A percentile compares a stretch with the other conserved stretches of the same genome.
These are phyloP conservation scores for Leptodermis oblonga DNA, from an alignment of 257 asterid species.

Conservation along the genomic window DNA sequence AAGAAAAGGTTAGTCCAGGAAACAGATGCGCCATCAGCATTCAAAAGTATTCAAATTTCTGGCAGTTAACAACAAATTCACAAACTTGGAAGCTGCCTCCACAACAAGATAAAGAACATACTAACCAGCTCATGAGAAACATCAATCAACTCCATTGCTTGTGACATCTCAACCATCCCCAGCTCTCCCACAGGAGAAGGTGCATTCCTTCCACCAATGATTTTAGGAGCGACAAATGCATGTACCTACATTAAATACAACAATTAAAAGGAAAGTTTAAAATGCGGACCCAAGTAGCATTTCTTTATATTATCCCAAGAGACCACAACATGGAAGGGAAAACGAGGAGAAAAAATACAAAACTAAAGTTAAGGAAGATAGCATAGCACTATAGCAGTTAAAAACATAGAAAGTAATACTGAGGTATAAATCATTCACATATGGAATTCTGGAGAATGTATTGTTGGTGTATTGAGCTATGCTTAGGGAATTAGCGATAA, in stretches of 20 bases:
- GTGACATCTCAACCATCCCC: conserved; percentile 99
- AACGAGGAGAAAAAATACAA: neutral
- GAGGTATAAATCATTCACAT: neutral
- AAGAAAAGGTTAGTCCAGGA: neutral
- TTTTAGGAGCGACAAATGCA: conserved; percentile 96
- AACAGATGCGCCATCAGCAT: neutral
- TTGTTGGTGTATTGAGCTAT: conserved; percentile 2
- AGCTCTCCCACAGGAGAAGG: conserved; percentile 97
- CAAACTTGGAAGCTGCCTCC: neutral
- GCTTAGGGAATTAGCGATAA: neutral
- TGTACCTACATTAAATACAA: conserved; percentile 51
- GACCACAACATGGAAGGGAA: neutral
- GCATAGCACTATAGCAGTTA: neutral
- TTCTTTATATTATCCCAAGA: neutral
- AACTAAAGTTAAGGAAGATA: neutral
- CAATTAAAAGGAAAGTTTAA: neutral
- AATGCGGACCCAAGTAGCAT: neutral
- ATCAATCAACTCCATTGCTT: conserved; percentile 78
- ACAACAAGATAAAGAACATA: conserved; percentile 7
- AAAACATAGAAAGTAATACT: neutral
- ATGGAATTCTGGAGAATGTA: neutral
- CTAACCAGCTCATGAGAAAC: conserved; percentile 77
- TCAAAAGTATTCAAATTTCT: neutral
- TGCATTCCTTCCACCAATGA: conserved; percentile 89
- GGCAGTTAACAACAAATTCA: neutral